These are phyloP conservation scores for Gastrolobium villosum DNA, from an alignment of 306 rosid species.

Conservation along the genomic window DNA sequence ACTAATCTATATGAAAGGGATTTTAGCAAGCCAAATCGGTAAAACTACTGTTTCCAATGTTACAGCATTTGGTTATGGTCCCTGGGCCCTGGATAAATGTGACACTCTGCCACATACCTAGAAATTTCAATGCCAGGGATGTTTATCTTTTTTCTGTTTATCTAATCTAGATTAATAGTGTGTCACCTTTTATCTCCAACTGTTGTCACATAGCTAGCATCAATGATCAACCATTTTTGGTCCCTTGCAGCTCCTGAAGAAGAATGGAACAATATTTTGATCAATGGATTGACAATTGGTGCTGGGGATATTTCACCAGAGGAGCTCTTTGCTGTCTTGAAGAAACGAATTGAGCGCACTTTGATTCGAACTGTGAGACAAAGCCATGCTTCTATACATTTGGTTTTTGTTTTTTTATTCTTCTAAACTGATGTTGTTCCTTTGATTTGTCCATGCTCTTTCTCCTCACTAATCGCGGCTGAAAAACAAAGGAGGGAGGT, in stretches of 20 bases:
- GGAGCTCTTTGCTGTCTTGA: constrained; percentile 72
- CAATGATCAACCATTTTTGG: constrained; percentile 13
- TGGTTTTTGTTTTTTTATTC: constrained; percentile 26
- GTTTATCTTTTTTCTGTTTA: constrained; percentile 25
- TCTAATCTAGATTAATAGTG: constrained; percentile 22
- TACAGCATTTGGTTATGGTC: not conserved
- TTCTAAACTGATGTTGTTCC: constrained; percentile 32
- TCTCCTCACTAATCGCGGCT: constrained; percentile 12
- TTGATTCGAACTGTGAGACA: constrained; percentile 89
- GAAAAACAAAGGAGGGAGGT: constrained; percentile 81
- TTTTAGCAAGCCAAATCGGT: constrained; percentile 27
- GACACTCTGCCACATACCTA: not conserved
- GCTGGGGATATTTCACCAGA: constrained; percentile 75
- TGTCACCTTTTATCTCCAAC: constrained; percentile 17
- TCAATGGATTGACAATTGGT: constrained; percentile 80
- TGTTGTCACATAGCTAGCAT: constrained; percentile 16
- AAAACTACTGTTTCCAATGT: constrained; percentile 6
- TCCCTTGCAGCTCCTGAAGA: constrained; percentile 84
- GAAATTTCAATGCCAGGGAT: constrained; percentile 9
- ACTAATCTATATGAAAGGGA: constrained; percentile 23
- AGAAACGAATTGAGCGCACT: constrained; percentile 88
- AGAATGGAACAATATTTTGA: constrained; percentile 82
- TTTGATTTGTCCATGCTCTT: constrained; percentile 39
- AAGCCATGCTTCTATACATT: constrained; percentile 6
- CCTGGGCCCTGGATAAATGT: constrained; percentile 29